Conservation (phyloP, 176 grass and related monocot genomes). For the Musa schizocarpa region DNA sequence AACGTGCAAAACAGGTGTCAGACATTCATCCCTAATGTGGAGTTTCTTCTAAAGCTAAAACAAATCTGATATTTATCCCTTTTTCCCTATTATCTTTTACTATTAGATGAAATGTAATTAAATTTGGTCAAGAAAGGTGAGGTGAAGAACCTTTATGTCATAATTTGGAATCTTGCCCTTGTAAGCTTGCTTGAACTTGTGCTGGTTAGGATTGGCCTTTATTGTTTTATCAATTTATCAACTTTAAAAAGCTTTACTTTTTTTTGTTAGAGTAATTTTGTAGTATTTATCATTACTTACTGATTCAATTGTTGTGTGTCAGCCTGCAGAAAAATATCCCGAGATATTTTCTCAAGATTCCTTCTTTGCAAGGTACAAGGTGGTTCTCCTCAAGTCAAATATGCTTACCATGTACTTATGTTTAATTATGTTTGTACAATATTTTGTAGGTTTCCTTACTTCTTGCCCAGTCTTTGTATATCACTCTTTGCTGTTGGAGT, state of each 20-base stretch:
- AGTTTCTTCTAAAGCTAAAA: too few species aligned
- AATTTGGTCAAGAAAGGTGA: too few species aligned
- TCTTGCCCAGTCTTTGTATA: constrained; percentile 58
- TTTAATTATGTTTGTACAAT: neutral
- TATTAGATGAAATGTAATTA: too few species aligned
- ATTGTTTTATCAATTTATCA: neutral
- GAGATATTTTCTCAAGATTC: constrained; percentile 39
- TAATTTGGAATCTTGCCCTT: too few species aligned
- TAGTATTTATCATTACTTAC: neutral
- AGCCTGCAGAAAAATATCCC: constrained; percentile 75
- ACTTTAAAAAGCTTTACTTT: neutral
- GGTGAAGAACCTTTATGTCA: too few species aligned
- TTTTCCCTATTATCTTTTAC: too few species aligned
- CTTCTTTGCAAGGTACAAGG: constrained; percentile 42
- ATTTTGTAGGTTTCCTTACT: constrained; percentile 68
- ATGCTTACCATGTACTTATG: constrained; percentile 1
- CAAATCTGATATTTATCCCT: too few species aligned
- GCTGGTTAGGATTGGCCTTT: too few species aligned
- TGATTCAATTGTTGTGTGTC: constrained; percentile 2
- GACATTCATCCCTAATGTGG: too few species aligned
- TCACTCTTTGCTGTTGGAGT: constrained; percentile 39
- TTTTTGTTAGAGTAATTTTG: too few species aligned
- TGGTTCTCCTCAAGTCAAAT: neutral
- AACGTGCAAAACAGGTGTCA: too few species aligned
- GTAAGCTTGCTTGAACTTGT: too few species aligned